Conservation (phyloP, 306 rosid genomes). For the Cucurbita pepo region DNA sequence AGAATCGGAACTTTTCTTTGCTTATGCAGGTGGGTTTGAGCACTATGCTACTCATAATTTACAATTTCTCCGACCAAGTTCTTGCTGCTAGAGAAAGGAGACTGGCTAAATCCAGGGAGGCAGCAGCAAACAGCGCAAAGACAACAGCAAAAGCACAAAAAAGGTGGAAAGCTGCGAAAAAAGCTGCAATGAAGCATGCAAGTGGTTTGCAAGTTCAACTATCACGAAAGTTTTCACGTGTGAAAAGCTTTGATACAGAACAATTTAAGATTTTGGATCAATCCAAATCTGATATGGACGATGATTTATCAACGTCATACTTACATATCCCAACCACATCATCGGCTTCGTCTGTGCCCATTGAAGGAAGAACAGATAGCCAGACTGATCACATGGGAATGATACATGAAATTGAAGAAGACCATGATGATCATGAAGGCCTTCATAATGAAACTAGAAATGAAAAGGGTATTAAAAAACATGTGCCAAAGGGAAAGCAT, state of each 20-base stretch:
- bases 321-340: constrained; percentile 22
- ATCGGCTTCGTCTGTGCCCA: constrained; percentile 18
- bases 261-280: constrained; percentile 38
- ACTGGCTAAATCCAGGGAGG: constrained; percentile 66
- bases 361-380: constrained; percentile 26
- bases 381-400: constrained; percentile 29
- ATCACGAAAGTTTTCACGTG: constrained; percentile 47
- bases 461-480: constrained; percentile 5
- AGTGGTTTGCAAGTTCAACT: constrained; percentile 73
- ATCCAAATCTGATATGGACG: constrained; percentile 19
- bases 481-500: constrained; percentile 44
- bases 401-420: constrained; percentile 48
- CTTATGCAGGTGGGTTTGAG: constrained; percentile 86
- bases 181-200: constrained; percentile 68
- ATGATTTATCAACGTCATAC: constrained; percentile 13
- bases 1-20: constrained; percentile 25
- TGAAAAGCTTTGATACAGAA: constrained; percentile 25
- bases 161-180: constrained; percentile 71
- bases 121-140: constrained; percentile 81
- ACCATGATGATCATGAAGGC: constrained; percentile 28
- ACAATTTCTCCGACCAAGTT: constrained; percentile 95
- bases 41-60: constrained; percentile 78
- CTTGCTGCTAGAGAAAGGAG: constrained; percentile 78
- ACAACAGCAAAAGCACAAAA: constrained; percentile 60
- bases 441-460: constrained; percentile 16